phyloP scores from a whole-genome alignment of 1,284 basidiomycete genomes.

The Inonotus hispidus region DNA sequence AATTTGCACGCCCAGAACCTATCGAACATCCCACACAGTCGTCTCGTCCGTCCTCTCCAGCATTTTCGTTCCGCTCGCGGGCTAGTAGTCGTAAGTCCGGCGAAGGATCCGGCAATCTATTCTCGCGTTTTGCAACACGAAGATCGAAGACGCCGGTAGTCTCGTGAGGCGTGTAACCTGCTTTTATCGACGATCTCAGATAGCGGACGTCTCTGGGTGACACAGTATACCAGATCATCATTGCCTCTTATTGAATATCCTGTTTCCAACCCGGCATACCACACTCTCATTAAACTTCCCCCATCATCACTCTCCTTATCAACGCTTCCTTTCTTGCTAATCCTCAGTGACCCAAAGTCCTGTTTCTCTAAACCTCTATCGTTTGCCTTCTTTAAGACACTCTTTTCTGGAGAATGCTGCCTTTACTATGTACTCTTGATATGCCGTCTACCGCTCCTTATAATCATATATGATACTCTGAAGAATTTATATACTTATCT shows the following conservation, averaged over 20 bases:
- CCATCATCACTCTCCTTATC: background rate
- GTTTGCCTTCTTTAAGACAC: background rate
- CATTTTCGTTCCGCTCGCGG: slow-evolving; percentile 19
- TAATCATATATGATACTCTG: background rate
- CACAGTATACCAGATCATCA: background rate
- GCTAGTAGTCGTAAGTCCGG: slow-evolving; percentile 16
- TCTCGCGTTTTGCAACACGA: slow-evolving; percentile 17
- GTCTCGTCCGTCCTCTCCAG: slow-evolving; percentile 17
- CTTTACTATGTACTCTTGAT: background rate
- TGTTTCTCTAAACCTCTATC: background rate
- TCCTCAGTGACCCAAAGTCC: background rate
- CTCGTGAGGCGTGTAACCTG: background rate
- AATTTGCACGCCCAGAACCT: slow-evolving; percentile 4
- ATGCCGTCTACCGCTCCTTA: background rate
- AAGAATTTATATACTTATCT: no score
- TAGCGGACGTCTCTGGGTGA: background rate
- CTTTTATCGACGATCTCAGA: background rate
- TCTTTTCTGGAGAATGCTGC: background rate
- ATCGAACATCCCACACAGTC: slow-evolving; percentile 7
- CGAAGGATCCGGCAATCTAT: slow-evolving; percentile 13
- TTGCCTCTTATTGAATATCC: background rate
- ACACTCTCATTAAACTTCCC: background rate
- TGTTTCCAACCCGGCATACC: background rate
- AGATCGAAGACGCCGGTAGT: slow-evolving; percentile 14
- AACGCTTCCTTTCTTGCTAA: background rate